Conservation (phyloP, 2,329 filamentous ascomycete genomes). For the Pseudocercospora macadamiae region DNA sequence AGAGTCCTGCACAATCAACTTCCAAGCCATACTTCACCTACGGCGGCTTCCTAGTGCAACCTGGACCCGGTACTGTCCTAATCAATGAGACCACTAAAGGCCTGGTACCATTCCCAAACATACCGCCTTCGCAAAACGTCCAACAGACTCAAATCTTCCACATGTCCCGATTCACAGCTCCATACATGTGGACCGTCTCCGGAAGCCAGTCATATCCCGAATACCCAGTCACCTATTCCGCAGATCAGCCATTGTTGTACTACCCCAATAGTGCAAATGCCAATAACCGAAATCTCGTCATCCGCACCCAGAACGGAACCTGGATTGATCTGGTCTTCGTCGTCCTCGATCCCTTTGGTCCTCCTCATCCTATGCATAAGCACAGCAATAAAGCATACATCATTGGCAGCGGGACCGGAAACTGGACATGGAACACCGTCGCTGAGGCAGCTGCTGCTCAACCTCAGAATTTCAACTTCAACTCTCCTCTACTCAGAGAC, state of each 20-base stretch:
- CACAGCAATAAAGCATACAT: constrained; percentile 64
- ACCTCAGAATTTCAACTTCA: constrained; percentile 60
- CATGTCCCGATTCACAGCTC: constrained; percentile 13
- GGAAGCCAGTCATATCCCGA: constrained; percentile 10
- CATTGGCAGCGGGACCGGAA: constrained; percentile 53
- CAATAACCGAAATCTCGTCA: constrained; percentile 15
- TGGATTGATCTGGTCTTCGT: constrained; percentile 41
- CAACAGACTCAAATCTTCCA: constrained; percentile 14
- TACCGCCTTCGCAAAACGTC: constrained; percentile 12
- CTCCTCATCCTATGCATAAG: constrained; percentile 66
- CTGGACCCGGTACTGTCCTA: constrained; percentile 1
- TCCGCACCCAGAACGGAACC: constrained; percentile 36
- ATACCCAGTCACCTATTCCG: constrained; percentile 12
- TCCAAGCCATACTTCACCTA: constrained; percentile 13
- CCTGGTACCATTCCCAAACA: constrained; percentile 18
- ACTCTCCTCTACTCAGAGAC: constrained; percentile 59
- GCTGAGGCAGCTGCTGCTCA: constrained; percentile 52
- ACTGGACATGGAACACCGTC: constrained; percentile 57
- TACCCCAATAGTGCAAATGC: constrained; percentile 15
- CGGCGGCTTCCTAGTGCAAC: constrained; percentile 13
- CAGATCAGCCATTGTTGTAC: constrained; percentile 18
- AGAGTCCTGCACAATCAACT: background rate
- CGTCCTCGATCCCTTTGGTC: constrained; percentile 42
- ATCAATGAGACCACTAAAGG: constrained; percentile 10
- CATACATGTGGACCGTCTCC: constrained; percentile 15